Conservation (phyloP, 2,329 filamentous ascomycete genomes). For the Phialocephala subalpina region DNA sequence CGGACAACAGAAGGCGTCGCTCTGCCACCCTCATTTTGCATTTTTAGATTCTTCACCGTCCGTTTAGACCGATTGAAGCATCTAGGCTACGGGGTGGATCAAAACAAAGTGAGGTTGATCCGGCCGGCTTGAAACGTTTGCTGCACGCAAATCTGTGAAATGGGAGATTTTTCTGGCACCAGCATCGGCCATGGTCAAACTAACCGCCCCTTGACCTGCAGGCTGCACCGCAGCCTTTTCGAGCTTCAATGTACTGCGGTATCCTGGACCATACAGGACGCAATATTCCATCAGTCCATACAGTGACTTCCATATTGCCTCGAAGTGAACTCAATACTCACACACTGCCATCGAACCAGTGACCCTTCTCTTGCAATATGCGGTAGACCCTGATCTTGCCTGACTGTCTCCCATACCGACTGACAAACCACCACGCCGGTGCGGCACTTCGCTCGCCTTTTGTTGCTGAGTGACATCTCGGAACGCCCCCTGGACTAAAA, state of each 20-base stretch:
- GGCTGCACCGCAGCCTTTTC: neutral
- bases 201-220: neutral
- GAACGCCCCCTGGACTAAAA: conserved; percentile 2
- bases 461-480: conserved; percentile 6
- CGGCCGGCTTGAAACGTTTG: conserved; percentile 1
- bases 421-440: neutral
- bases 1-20: neutral
- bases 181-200: neutral
- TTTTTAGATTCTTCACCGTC: neutral
- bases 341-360: neutral
- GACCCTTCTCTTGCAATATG: neutral
- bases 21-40: neutral
- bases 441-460: conserved; percentile 4
- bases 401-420: conserved; percentile 2
- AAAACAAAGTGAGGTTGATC: conserved; percentile 6
- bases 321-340: neutral
- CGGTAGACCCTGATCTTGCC: neutral
- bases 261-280: conserved; percentile 9
- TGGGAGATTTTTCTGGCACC: neutral
- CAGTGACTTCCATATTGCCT: conserved; percentile 5
- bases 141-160: neutral
- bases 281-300: conserved; percentile 9
- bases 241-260: neutral
- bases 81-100: neutral
- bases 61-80: neutral